Base-by-base conservation (phyloP, 176 grass and related monocot genomes). In the Chloris gayana region DNA sequence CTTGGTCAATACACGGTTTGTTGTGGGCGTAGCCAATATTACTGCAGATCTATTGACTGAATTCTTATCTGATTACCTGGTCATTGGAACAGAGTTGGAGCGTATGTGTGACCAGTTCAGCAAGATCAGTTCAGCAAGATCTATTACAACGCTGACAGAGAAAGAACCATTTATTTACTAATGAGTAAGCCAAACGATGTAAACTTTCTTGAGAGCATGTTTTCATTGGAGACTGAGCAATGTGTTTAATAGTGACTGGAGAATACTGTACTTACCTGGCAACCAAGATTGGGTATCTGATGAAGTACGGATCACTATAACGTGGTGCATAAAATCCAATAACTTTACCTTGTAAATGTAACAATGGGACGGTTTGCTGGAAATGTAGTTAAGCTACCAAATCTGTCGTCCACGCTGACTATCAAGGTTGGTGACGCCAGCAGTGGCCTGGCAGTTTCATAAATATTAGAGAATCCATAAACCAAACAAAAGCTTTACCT, bases 321-420 rank as follows among this genome's bases (percentile, higher is more conserved):
- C 49, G 31, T 47, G 31, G 25, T 7, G 26, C 58, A 60, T 24
- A 61, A 64, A 71, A 79, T 41, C 32, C 72, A 84, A 45, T 31
- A 19, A 22, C 17, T 41, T 58, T 18, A 70, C 87, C 76, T 89
- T 85, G 82, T 85, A 63, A 42, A 63, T 76, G 71, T 59, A 80
- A 14, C 56, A 18, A 27, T 7, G 14, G 6, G 42, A 51, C 31
- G 27, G 14, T 35, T 64, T 21, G 6, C 32, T 4, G 24, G 33
- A 71, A 70, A 70, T 18, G 5, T 19, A 14, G 71, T 78, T 64
- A 53, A 60, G 33, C 21, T 33, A 46, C 46, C 8, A 31, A 64
- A 35, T 72, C 34, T 54, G 62, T 37, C 69, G 22, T 26, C 35
- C 17, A n/a, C 7, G 58, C 31, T 31, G 77, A 81, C 27, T 62